Evolutionary conservation across 352 stramenopile genomes (phyloP).

Genomic region (Aphanomyces cochlioides): DNA sequence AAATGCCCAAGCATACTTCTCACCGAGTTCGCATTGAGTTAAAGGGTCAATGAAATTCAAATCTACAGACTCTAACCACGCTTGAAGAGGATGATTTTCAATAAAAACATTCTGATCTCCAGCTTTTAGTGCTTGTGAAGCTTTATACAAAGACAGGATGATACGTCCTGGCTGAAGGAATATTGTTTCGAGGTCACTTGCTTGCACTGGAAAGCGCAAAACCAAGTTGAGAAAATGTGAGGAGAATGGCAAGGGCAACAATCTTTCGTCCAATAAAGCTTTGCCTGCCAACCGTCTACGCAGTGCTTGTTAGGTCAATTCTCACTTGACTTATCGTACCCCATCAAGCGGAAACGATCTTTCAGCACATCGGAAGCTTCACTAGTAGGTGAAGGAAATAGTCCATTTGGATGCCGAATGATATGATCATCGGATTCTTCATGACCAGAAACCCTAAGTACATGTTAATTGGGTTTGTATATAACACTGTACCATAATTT

Average conservation of each 20-base stretch:
- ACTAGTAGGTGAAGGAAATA: slow-evolving; percentile 67
- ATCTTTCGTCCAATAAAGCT: slow-evolving; percentile 73
- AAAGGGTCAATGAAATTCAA: slow-evolving; percentile 79
- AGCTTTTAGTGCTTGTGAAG: slow-evolving; percentile 36
- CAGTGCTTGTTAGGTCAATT: neutral
- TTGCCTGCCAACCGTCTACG: slow-evolving; percentile 60
- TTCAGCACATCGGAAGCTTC: slow-evolving; percentile 39
- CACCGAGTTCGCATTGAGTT: slow-evolving; percentile 57
- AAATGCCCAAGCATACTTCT: neutral
- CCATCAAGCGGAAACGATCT: slow-evolving; percentile 79
- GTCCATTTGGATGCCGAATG: slow-evolving; percentile 71
- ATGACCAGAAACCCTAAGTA: slow-evolving; percentile 4
- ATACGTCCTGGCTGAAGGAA: slow-evolving; percentile 66
- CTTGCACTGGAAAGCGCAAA: slow-evolving; percentile 53
- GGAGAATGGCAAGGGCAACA: slow-evolving; percentile 71
- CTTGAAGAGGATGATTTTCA: slow-evolving; percentile 44
- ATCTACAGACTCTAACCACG: slow-evolving; percentile 62
- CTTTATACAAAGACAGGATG: slow-evolving; percentile 51
- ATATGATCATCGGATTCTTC: slow-evolving; percentile 34
- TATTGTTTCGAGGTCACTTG: slow-evolving; percentile 51
- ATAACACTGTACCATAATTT: neutral
- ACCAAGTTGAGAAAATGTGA: slow-evolving; percentile 74
- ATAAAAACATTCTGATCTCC: slow-evolving; percentile 46
- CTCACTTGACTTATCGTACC: slow-evolving; percentile 22
- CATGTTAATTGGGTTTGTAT: neutral